phyloP scores from a whole-genome alignment of 202 grass and related monocot genomes.

The Alloteropsis angusta region DNA sequence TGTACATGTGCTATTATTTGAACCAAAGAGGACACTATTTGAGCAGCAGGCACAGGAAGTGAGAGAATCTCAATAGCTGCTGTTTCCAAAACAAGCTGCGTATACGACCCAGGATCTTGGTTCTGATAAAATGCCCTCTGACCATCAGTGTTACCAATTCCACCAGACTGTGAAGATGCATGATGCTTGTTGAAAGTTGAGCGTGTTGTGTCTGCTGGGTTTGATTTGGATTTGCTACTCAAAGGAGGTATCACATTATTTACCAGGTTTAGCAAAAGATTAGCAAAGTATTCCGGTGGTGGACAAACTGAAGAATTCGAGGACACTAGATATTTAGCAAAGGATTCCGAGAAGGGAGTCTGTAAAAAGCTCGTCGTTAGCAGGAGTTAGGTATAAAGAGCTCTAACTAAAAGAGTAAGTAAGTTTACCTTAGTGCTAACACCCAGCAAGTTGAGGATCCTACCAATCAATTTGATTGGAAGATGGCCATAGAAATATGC shows the following conservation, averaged over 20 bases:
- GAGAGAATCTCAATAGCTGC: conserved; percentile 96
- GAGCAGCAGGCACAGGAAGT: conserved; percentile 57
- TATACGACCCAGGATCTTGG: conserved; percentile 96
- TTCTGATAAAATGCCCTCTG: conserved; percentile 97
- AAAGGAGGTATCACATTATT: conserved; percentile 96
- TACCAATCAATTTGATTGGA: conserved; percentile 75
- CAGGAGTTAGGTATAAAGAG: background rate
- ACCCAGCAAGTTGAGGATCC: conserved; percentile 71
- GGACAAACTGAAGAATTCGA: conserved; percentile 59
- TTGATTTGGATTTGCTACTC: conserved; percentile 74
- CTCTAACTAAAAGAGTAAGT: conserved; percentile 26
- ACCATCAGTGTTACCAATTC: conserved; percentile 46
- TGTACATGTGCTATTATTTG: conserved; percentile 86
- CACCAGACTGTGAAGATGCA: conserved; percentile 50
- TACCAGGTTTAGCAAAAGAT: conserved; percentile 82
- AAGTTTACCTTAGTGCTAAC: conserved; percentile 71
- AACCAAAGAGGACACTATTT: conserved; percentile 83
- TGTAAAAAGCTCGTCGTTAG: conserved; percentile 36
- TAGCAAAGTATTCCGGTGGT: conserved; percentile 89
- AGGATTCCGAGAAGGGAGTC: conserved; percentile 88
- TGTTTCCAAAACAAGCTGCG: conserved; percentile 95
- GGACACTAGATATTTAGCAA: conserved; percentile 56
- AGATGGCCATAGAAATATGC: conserved; percentile 96
- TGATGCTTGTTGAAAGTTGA: conserved; percentile 53
- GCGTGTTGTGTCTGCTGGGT: conserved; percentile 37